These are phyloP conservation scores for Bipolaris victoriae DNA, from an alignment of 2,329 filamentous ascomycete genomes.

Conservation along the genomic window DNA sequence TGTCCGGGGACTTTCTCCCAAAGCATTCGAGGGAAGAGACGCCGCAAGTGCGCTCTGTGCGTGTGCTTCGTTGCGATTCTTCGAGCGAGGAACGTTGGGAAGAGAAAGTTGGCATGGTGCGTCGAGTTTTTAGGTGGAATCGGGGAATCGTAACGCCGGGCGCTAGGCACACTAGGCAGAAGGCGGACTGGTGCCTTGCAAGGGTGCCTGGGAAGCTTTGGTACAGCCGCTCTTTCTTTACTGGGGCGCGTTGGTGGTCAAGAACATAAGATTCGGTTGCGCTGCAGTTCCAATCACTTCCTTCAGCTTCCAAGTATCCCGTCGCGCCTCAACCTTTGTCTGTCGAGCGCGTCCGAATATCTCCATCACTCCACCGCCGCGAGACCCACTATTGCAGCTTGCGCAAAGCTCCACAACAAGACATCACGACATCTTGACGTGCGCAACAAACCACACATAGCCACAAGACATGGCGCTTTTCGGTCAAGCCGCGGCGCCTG, in stretches of 20 bases:
- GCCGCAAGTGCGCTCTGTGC: slow-evolving; percentile 66
- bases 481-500: slow-evolving; percentile 58
- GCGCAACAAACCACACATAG: slow-evolving; percentile 13
- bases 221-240: slow-evolving; percentile 28
- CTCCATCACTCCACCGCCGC: slow-evolving; percentile 7
- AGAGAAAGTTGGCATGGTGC: slow-evolving; percentile 27
- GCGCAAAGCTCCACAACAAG: slow-evolving; percentile 31
- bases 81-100: slow-evolving; percentile 87
- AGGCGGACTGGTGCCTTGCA: slow-evolving; percentile 33
- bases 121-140: slow-evolving; percentile 30
- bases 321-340: background rate
- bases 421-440: slow-evolving; percentile 10
- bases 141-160: slow-evolving; percentile 26
- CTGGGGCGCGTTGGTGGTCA: slow-evolving; percentile 22
- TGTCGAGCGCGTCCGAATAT: slow-evolving; percentile 15
- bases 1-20: slow-evolving; percentile 99
- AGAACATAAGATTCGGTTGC: slow-evolving; percentile 19
- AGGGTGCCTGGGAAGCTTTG: slow-evolving; percentile 38
- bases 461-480: slow-evolving; percentile 64
- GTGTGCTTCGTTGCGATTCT: slow-evolving; percentile 99
- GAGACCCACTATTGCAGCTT: slow-evolving; percentile 12
- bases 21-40: slow-evolving; percentile 65
- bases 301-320: background rate
- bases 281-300: background rate
- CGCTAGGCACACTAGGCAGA: slow-evolving; percentile 38